Percentiles rank a stretch among this genome's conserved stretches.
Evolutionary conservation across 495 filamentous ascomycete species (phyloP).

Genomic region (Xylaria palmicola): DNA sequence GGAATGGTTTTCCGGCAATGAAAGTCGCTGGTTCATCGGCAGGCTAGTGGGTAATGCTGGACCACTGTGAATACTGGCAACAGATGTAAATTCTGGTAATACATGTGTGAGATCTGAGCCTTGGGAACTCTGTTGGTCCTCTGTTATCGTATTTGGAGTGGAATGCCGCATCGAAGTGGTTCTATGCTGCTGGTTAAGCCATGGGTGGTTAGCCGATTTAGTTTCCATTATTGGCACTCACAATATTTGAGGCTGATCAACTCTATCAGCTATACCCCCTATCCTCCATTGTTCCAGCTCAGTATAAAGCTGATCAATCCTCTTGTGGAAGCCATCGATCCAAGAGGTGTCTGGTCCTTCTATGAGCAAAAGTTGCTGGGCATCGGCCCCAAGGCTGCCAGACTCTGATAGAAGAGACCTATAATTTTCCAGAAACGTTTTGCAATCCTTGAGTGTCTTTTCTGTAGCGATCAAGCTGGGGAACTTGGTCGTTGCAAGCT

Average conservation of each 20-base stretch:
- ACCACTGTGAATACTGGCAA: not conserved
- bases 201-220: not conserved
- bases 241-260: slow-evolving; percentile 16
- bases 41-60: not conserved
- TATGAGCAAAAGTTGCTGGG: slow-evolving; percentile 17
- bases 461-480: slow-evolving; percentile 15
- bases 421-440: slow-evolving; percentile 27
- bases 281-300: slow-evolving; percentile 20
- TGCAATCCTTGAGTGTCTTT: slow-evolving; percentile 26
- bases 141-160: not conserved
- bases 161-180: not conserved
- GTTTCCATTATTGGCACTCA: slow-evolving; percentile 16
- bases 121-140: not conserved
- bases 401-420: slow-evolving; percentile 13
- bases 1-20: not conserved
- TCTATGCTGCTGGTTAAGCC: not conserved
- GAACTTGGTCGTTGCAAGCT: slow-evolving; percentile 6
- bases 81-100: not conserved
- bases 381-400: slow-evolving; percentile 2
- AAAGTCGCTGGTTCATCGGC: not conserved
- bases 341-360: slow-evolving; percentile 18
- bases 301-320: slow-evolving; percentile 19
- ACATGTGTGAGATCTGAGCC: not conserved
- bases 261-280: not conserved
- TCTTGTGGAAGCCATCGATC: slow-evolving; percentile 24